Evolutionary conservation across 495 filamentous ascomycete genomes (phyloP).

Genomic region (Pseudevernia furfuracea): DNA sequence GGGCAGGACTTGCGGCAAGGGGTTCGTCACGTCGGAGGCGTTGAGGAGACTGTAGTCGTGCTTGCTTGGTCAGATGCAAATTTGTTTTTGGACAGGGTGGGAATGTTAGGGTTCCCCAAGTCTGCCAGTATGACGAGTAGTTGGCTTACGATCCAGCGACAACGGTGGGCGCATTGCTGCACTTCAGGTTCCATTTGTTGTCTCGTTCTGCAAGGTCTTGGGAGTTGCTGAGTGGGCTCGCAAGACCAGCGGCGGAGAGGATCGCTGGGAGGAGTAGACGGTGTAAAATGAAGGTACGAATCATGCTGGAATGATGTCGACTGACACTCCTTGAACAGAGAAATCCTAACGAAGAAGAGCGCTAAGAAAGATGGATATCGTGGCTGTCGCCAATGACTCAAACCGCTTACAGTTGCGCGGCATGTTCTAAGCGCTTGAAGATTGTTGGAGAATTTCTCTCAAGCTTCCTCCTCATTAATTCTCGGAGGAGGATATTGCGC

Average conservation of each 20-base stretch:
- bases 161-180: conserved; percentile 4
- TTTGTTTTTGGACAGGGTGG: no score
- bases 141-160: neutral
- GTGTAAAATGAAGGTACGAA: neutral
- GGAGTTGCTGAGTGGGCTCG: neutral
- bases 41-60: neutral
- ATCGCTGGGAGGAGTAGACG: neutral
- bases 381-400: neutral
- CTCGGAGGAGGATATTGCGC: no score
- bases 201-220: neutral
- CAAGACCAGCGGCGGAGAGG: neutral
- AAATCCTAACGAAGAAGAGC: neutral
- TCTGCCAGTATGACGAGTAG: neutral
- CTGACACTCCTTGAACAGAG: no score
- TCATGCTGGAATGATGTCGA: no score
- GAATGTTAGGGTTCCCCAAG: no score
- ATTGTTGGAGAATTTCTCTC: neutral
- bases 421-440: neutral
- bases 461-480: no score
- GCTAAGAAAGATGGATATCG: neutral
- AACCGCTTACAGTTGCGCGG: neutral
- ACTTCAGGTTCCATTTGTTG: conserved; percentile 5
- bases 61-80: neutral
- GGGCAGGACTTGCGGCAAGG: neutral
- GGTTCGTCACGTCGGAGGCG: neutral